A percentile compares a stretch with the other conserved stretches of the same genome.
Conservation (phyloP, 2,329 filamentous ascomycete species). For the Teratosphaeria viscida region DNA sequence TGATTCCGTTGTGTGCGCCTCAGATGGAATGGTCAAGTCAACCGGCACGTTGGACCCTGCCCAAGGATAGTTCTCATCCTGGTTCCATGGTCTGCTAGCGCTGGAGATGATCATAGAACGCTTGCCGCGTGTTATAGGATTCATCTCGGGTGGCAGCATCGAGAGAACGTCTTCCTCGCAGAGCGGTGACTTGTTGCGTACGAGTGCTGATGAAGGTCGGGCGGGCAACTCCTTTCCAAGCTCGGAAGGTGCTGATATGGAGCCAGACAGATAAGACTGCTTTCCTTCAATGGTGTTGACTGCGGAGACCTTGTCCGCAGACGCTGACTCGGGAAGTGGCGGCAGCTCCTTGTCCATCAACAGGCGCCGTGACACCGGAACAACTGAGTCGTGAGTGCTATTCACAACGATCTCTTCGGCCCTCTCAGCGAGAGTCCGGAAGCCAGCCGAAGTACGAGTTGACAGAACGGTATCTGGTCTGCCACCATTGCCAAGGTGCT, state of each 20-base stretch:
- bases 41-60: constrained; percentile 29
- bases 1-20: constrained; percentile 21
- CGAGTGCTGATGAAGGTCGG: constrained; percentile 20
- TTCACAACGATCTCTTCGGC: constrained; percentile 28
- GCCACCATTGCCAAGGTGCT: constrained; percentile 15
- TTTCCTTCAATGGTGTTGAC: constrained; percentile 15
- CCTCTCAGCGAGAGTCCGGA: constrained; percentile 27
- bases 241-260: constrained; percentile 22
- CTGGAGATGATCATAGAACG: constrained; percentile 25
- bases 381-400: constrained; percentile 26
- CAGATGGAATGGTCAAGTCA: constrained; percentile 28
- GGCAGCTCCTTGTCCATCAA: constrained; percentile 26
- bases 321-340: constrained; percentile 22
- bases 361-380: constrained; percentile 9
- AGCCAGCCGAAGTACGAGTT: constrained; percentile 27
- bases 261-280: constrained; percentile 21
- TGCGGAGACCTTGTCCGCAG: constrained; percentile 17
- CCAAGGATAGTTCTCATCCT: constrained; percentile 39
- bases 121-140: constrained; percentile 23
- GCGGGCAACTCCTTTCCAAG: constrained; percentile 12
- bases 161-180: constrained; percentile 23
- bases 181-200: constrained; percentile 19
- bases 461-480: constrained; percentile 25
- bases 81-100: constrained; percentile 37
- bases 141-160: constrained; percentile 23